Evolutionary conservation across 176 grass and related monocot genomes (phyloP).

Genomic region (Canna indica): DNA sequence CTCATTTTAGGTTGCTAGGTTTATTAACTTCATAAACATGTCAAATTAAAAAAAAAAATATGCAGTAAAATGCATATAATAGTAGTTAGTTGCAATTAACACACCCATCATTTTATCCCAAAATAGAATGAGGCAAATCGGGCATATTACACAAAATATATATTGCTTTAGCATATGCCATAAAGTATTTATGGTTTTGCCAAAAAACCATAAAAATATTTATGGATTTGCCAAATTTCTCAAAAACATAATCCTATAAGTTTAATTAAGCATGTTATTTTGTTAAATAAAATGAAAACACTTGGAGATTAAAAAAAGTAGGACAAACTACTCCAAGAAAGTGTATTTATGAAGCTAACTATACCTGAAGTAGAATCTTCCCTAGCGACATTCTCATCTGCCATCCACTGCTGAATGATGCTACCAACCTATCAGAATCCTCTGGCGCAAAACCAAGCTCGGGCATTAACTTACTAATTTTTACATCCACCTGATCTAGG

Average conservation of each 20-base stretch:
- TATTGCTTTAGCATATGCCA: too few species aligned
- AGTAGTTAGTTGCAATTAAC: too few species aligned
- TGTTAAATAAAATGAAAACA: not conserved
- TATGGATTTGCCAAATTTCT: too few species aligned
- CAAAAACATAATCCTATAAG: not conserved
- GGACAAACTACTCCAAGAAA: not conserved
- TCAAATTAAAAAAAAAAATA: too few species aligned
- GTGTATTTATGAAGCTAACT: not conserved
- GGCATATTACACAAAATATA: too few species aligned
- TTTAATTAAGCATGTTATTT: not conserved
- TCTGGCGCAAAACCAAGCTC: conserved; percentile 69
- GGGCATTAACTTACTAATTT: conserved; percentile 93
- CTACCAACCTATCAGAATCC: conserved; percentile 71
- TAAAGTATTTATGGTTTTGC: too few species aligned
- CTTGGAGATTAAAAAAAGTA: not conserved
- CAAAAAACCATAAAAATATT: too few species aligned
- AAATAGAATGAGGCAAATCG: too few species aligned
- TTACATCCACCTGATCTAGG: conserved; percentile 63
- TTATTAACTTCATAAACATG: too few species aligned
- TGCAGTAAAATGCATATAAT: too few species aligned
- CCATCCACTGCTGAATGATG: conserved; percentile 88
- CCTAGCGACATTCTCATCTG: conserved; percentile 98
- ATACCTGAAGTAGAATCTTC: conserved; percentile 97
- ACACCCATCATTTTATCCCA: too few species aligned
- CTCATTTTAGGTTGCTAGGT: too few species aligned